Percentiles rank a stretch among this genome's conserved stretches.
These are phyloP conservation scores for Acacia confusa DNA, from an alignment of 306 rosid species.

Conservation along the genomic window DNA sequence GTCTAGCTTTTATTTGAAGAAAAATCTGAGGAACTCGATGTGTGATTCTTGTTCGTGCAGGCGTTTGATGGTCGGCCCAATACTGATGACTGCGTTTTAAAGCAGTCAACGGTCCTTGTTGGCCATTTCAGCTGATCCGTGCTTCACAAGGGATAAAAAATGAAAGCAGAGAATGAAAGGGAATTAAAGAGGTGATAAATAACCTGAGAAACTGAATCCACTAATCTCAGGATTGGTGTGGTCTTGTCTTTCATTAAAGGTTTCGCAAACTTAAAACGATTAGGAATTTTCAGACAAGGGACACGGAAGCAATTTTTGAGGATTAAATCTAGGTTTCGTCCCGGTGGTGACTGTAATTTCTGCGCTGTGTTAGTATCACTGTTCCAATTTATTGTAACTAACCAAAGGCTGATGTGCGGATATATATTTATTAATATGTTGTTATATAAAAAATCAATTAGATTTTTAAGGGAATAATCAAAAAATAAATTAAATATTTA, in stretches of 20 bases:
- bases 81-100: constrained; percentile 21
- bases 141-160: constrained; percentile 21
- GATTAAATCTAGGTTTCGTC: background rate
- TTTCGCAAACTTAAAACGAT: constrained; percentile 19
- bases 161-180: constrained; percentile 29
- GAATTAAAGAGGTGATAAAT: constrained; percentile 29
- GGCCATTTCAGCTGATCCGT: constrained; percentile 22
- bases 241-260: constrained; percentile 27
- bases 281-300: background rate
- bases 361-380: background rate
- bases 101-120: constrained; percentile 18
- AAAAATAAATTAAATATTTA: too few relatives aligned
- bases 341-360: background rate
- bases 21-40: background rate
- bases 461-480: too few relatives aligned
- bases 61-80: constrained; percentile 23
- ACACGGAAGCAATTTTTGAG: background rate
- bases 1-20: background rate
- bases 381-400: background rate
- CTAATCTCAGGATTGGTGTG: constrained; percentile 24
- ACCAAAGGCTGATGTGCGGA: too few relatives aligned
- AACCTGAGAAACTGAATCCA: constrained; percentile 19
- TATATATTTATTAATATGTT: too few relatives aligned
- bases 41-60: constrained; percentile 29
- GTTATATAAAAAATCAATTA: too few relatives aligned